These are phyloP conservation scores for Penicillium verhagenii DNA, from an alignment of 495 filamentous ascomycete genomes.

Conservation along the genomic window DNA sequence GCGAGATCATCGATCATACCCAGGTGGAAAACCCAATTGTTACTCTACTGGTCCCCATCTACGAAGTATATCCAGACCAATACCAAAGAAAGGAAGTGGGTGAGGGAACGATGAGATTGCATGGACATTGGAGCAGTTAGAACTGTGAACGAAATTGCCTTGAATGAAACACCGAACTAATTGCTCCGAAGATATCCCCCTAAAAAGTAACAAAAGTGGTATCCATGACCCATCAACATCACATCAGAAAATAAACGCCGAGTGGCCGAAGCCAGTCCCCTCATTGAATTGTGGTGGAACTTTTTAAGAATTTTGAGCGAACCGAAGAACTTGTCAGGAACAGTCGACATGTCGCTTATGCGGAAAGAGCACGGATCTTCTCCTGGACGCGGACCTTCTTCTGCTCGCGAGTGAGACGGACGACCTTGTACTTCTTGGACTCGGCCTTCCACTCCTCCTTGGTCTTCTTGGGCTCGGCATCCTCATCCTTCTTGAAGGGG, in stretches of 20 bases:
- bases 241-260: conserved; percentile 29
- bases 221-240: conserved; percentile 32
- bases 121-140: conserved; percentile 36
- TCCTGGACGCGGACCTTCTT: conserved; percentile 75
- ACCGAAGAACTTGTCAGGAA: conserved; percentile 20
- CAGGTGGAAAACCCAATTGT: too few species aligned
- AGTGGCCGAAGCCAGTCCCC: conserved; percentile 27
- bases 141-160: conserved; percentile 34
- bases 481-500: conserved; percentile 91
- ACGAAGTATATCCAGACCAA: conserved; percentile 9
- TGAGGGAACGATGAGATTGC: conserved; percentile 34
- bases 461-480: conserved; percentile 77
- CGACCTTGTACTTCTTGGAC: conserved; percentile 79
- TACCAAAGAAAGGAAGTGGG: conserved; percentile 9
- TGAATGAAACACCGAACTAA: conserved; percentile 34
- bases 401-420: conserved; percentile 78
- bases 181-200: conserved; percentile 24
- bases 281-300: conserved; percentile 22
- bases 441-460: conserved; percentile 98
- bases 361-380: conserved; percentile 70
- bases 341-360: conserved; percentile 28
- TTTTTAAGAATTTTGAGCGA: conserved; percentile 22
- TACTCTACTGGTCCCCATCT: conserved; percentile 15
- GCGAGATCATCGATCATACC: too few species aligned
- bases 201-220: conserved; percentile 30